These are phyloP conservation scores for Gossypium rotundifolium DNA, from an alignment of 345 rosid genomes.

Conservation along the genomic window DNA sequence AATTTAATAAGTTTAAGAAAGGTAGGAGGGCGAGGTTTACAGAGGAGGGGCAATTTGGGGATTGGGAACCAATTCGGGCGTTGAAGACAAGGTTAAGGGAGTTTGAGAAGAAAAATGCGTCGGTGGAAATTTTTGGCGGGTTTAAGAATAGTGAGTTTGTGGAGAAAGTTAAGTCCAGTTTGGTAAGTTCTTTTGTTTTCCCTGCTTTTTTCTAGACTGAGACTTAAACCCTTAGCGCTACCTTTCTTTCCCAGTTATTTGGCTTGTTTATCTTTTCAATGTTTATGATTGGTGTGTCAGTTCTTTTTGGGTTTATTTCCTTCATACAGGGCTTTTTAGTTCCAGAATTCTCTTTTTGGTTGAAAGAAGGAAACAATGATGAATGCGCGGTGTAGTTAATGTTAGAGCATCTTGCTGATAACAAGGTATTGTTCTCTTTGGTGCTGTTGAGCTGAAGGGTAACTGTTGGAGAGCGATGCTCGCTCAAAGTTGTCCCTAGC, in stretches of 20 bases:
- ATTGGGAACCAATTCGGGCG: slow-evolving; percentile 79
- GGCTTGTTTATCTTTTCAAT: neutral
- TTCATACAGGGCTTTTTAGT: neutral
- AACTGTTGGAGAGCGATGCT: no score
- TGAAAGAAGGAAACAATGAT: neutral
- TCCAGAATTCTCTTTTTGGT: neutral
- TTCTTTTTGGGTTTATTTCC: neutral
- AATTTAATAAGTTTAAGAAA: slow-evolving; percentile 40
- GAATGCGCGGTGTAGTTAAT: neutral
- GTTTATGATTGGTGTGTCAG: neutral
- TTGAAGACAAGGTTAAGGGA: slow-evolving; percentile 65
- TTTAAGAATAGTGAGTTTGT: slow-evolving; percentile 67
- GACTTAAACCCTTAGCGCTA: neutral
- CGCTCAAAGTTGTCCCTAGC: no score
- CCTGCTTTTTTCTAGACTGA: neutral
- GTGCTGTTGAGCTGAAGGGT: no score
- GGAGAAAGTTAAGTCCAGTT: slow-evolving; percentile 79
- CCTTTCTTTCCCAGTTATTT: neutral
- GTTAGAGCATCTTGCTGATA: no score
- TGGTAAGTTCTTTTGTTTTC: slow-evolving; percentile 42
- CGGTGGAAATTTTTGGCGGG: slow-evolving; percentile 58
- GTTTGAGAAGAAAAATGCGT: slow-evolving; percentile 62
- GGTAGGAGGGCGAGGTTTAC: slow-evolving; percentile 42
- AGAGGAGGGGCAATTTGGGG: slow-evolving; percentile 47
- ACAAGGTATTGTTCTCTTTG: no score